Percentiles rank a stretch among this genome's conserved stretches.
Evolutionary conservation across 805 yeast species (phyloP).

Genomic region (Tetrapisispora fleetii): DNA sequence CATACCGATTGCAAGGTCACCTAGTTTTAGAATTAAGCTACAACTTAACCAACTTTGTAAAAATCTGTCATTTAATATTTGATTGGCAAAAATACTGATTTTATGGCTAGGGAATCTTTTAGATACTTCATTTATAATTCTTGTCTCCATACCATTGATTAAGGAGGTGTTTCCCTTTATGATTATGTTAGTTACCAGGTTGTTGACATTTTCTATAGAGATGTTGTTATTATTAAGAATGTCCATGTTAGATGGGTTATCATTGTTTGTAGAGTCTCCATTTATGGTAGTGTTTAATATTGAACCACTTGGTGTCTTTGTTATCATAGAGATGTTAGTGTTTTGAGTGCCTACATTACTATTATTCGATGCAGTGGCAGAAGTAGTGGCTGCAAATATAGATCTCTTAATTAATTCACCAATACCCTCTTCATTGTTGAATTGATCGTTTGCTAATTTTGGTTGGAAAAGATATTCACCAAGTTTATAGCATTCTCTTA

Average conservation of each 20-base stretch:
- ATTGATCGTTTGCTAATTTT: slow-evolving; percentile 10
- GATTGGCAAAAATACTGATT: slow-evolving; percentile 74
- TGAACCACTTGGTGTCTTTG: neutral
- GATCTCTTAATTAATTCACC: slow-evolving; percentile 20
- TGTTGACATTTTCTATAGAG: slow-evolving; percentile 25
- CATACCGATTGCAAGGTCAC: slow-evolving; percentile 2
- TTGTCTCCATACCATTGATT: slow-evolving; percentile 70
- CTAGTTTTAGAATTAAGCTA: slow-evolving; percentile 18
- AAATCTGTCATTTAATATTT: slow-evolving; percentile 62
- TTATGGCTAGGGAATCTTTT: slow-evolving; percentile 72
- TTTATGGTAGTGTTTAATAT: neutral
- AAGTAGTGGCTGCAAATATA: slow-evolving; percentile 21
- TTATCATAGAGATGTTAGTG: neutral
- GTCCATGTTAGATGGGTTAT: neutral
- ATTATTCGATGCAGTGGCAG: neutral
- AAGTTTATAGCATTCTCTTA: slow-evolving; percentile 18
- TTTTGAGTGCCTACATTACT: neutral
- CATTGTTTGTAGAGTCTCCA: neutral
- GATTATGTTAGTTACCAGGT: slow-evolving; percentile 46
- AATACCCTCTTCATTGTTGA: slow-evolving; percentile 17
- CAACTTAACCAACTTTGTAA: slow-evolving; percentile 85
- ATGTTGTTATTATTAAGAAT: neutral
- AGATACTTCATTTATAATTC: slow-evolving; percentile 62
- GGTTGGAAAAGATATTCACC: slow-evolving; percentile 27
- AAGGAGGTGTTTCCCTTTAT: slow-evolving; percentile 75